Evolutionary conservation across 441 rosid genomes (phyloP).

Genomic region (Croton setiger): DNA sequence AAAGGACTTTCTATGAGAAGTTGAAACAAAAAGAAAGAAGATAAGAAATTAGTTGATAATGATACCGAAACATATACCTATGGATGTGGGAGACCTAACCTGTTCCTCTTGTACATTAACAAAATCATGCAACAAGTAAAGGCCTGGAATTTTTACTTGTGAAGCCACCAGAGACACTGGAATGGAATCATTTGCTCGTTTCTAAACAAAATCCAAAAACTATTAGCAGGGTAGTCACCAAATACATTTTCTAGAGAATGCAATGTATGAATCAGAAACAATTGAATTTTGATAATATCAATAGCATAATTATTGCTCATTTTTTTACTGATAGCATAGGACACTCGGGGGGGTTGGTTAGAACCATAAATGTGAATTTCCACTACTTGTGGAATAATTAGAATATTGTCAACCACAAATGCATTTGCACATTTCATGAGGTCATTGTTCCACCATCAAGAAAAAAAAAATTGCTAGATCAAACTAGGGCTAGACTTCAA

Average conservation of each 20-base stretch:
- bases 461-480: neutral
- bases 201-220: slow-evolving; percentile 20
- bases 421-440: neutral
- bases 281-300: neutral
- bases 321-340: neutral
- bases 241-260: neutral
- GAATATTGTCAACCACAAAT: neutral
- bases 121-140: slow-evolving; percentile 59
- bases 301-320: neutral
- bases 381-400: neutral
- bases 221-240: neutral
- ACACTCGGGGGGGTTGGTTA: too few relatives aligned
- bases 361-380: neutral
- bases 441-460: neutral
- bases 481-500: neutral
- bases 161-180: slow-evolving; percentile 53
- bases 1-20: neutral
- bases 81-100: slow-evolving; percentile 34
- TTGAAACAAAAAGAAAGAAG: neutral
- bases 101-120: slow-evolving; percentile 59
- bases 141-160: slow-evolving; percentile 79
- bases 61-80: neutral
- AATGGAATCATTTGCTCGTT: slow-evolving; percentile 40
- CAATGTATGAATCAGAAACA: neutral
- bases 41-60: neutral